phyloP scores from a whole-genome alignment of 2,329 filamentous ascomycete species.

The Alternaria ethzedia region DNA sequence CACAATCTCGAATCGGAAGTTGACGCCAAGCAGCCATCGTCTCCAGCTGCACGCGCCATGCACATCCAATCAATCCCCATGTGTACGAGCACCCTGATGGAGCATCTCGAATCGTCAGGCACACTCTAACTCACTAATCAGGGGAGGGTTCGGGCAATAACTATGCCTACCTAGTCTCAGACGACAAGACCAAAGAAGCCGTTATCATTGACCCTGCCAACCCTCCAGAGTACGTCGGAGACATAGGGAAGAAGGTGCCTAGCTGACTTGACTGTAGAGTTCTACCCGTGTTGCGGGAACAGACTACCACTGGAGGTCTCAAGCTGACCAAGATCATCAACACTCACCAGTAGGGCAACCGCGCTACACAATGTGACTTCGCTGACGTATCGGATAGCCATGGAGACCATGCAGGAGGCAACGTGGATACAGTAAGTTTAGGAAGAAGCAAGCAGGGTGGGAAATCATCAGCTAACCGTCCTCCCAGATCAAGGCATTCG shows the following conservation, averaged over 20 bases:
- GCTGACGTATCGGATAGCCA: constrained; percentile 65
- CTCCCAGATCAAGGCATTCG: constrained; percentile 62
- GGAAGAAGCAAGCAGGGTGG: background rate
- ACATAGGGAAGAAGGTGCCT: background rate
- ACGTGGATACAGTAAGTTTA: constrained; percentile 75
- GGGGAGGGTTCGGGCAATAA: constrained; percentile 81
- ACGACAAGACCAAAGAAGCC: constrained; percentile 58
- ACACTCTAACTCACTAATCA: constrained; percentile 43
- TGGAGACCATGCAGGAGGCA: constrained; percentile 93
- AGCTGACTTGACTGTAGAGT: constrained; percentile 54
- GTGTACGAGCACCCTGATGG: constrained; percentile 63
- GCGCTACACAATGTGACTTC: too few relatives aligned
- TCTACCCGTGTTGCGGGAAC: constrained; percentile 71
- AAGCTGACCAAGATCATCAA: constrained; percentile 91
- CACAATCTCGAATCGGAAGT: background rate
- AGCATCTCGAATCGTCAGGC: background rate
- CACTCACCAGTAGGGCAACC: constrained; percentile 82
- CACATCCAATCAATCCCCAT: constrained; percentile 88
- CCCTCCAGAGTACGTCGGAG: constrained; percentile 70
- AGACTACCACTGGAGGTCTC: constrained; percentile 73
- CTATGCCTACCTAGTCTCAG: constrained; percentile 73
- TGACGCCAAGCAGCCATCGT: constrained; percentile 36
- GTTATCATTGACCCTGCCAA: constrained; percentile 80
- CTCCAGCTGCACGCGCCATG: constrained; percentile 63
- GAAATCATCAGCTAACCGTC: background rate